Evolutionary conservation across 1,284 basidiomycete genomes (phyloP).

Genomic region (Meira nashicola): DNA sequence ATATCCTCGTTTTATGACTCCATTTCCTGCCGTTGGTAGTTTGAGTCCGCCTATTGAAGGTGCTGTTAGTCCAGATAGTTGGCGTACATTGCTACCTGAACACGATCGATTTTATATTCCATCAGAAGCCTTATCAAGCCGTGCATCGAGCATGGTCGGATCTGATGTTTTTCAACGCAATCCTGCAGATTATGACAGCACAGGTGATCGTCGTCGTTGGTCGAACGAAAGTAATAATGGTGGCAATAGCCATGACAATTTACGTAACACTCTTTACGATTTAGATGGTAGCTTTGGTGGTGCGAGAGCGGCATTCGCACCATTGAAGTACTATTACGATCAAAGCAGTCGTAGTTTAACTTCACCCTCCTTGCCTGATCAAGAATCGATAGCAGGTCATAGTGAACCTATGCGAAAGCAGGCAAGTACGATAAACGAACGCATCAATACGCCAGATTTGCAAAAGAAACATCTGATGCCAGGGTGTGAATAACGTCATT

Average conservation of each 20-base stretch:
- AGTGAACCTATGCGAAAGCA: too few species aligned
- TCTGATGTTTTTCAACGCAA: neutral
- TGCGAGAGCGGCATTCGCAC: constrained; percentile 5
- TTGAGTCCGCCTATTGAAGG: too few species aligned
- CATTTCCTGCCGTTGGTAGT: too few species aligned
- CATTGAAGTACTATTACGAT: constrained; percentile 2
- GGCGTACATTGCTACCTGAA: constrained; percentile 34
- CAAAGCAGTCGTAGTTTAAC: constrained; percentile 1
- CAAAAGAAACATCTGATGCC: too few species aligned
- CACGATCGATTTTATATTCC: constrained; percentile 32
- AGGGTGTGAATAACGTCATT: too few species aligned
- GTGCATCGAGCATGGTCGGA: neutral
- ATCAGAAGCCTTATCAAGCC: neutral
- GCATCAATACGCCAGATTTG: too few species aligned
- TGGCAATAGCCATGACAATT: neutral
- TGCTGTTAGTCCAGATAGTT: constrained; percentile 34
- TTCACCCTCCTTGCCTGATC: neutral
- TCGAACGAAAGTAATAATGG: too few species aligned
- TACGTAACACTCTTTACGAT: neutral
- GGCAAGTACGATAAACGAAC: too few species aligned
- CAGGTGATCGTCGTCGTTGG: too few species aligned
- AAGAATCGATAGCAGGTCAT: too few species aligned
- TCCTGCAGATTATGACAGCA: neutral
- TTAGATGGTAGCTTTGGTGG: constrained; percentile 7
- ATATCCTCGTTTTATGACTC: too few species aligned